Evolutionary conservation across 2,329 filamentous ascomycete species (phyloP), one percentile per base, ranked within the genome.

Genomic region (Septoria petroselini): DNA sequence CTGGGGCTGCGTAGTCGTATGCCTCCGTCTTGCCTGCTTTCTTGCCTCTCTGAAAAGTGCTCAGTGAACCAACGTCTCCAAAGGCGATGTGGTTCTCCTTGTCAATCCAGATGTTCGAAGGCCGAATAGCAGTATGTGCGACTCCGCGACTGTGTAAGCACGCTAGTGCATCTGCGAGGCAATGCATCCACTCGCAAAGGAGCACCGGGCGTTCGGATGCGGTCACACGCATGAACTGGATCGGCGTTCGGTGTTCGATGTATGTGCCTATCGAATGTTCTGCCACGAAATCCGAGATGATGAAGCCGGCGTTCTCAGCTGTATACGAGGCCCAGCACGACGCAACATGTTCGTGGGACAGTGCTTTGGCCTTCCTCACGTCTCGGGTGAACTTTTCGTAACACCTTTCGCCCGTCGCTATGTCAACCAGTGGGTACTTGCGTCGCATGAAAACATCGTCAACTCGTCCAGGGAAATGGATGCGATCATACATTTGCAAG

Each of bases 131-230:
- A 17, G 79, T 78, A 59, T 90, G 85, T 2, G 79, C 78, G 18
- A 81, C 76, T 1, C 82, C 81, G 40, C 76, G 77, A 54, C 76
- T 76, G 63, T 90, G 86, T 2, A 90, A 70, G 54, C 79, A 85
- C 45, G 82, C 80, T 12, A 89, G 63, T 1, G 84, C 82, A 64
- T 88, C 83, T 33, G 78, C 75, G 3, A 90, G 74, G 64, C 86
- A 90, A 61, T 86, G 81, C 61, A 89, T 79, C 86, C 86, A 90
- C 65, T 86, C 83, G 63, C 88, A 73, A 4, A 88, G 65, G 12
- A 85, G 70, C 38, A 74, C 71, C 27, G 82, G 76, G 19, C 84
- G 75, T 33, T 79, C 76, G 42, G 74, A 72, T 62, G 86, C 85
- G 3, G 78, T 61, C 8, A 88, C 65, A 44, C 76, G 78, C 60